These are phyloP conservation scores for Saccharomyces hybrid DNA, from an alignment of 1,139 yeast genomes.

Conservation along the genomic window DNA sequence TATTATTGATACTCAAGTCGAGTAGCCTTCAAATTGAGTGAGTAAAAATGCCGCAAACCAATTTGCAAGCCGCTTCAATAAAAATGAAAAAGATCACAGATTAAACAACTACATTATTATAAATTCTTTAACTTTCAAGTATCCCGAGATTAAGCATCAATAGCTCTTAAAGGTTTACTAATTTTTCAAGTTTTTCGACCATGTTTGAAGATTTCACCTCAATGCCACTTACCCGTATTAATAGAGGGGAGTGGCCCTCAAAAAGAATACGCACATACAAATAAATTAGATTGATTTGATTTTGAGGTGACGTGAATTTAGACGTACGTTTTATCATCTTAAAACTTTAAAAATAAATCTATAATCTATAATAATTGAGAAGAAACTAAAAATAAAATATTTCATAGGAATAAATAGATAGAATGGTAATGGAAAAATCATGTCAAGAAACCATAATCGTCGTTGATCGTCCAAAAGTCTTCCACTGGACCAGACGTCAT, in stretches of 20 bases:
- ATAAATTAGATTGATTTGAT: background rate
- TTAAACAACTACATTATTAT: no score
- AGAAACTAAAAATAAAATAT: background rate
- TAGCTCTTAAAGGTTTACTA: background rate
- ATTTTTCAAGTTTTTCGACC: background rate
- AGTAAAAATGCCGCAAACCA: no score
- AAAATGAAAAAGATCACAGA: no score
- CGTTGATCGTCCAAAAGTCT: slow-evolving; percentile 39
- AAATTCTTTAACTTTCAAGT: no score
- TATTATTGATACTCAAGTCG: background rate
- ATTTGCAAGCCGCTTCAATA: no score
- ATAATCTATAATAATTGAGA: background rate
- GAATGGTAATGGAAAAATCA: slow-evolving; percentile 10
- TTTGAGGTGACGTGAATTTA: background rate
- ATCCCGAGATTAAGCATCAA: no score
- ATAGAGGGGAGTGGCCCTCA: no score
- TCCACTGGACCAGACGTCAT: slow-evolving; percentile 31
- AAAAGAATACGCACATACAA: background rate
- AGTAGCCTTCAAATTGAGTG: background rate
- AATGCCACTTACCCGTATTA: background rate
- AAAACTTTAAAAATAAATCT: slow-evolving; percentile 1
- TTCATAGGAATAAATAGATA: background rate
- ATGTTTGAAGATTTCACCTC: background rate
- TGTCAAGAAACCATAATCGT: slow-evolving; percentile 40
- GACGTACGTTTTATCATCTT: background rate